phyloP scores from a whole-genome alignment of 2,329 filamentous ascomycete genomes.

The Byssoonygena ceratinophila region DNA sequence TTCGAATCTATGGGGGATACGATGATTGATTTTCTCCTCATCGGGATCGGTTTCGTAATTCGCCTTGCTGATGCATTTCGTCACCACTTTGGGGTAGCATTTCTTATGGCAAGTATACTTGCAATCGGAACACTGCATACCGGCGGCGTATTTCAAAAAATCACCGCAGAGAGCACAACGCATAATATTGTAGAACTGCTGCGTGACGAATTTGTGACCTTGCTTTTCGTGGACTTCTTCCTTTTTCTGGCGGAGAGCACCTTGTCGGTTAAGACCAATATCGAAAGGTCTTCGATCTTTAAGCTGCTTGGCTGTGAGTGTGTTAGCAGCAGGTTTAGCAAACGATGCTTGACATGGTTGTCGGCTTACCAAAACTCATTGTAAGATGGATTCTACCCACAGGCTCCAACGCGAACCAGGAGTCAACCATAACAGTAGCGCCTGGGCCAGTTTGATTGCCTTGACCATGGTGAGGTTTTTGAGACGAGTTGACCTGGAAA shows the following conservation, averaged over 20 bases:
- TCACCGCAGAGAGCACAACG: slow-evolving; percentile 95
- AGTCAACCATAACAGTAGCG: slow-evolving; percentile 54
- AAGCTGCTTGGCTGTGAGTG: slow-evolving; percentile 59
- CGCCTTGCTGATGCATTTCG: slow-evolving; percentile 98
- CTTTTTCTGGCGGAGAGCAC: slow-evolving; percentile 92
- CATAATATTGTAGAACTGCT: slow-evolving; percentile 99
- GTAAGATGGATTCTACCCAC: slow-evolving; percentile 85
- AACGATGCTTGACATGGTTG: background rate
- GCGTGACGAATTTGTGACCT: slow-evolving; percentile 95
- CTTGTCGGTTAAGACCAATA: slow-evolving; percentile 83
- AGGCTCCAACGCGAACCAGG: slow-evolving; percentile 95
- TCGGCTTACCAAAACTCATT: slow-evolving; percentile 60
- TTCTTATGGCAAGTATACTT: slow-evolving; percentile 99
- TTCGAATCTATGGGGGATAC: slow-evolving; percentile 93
- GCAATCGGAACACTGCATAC: slow-evolving; percentile 99
- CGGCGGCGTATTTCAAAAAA: slow-evolving; percentile 95
- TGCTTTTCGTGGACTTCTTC: slow-evolving; percentile 98
- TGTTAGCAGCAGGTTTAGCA: slow-evolving; percentile 17
- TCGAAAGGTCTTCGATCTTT: slow-evolving; percentile 75
- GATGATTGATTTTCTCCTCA: slow-evolving; percentile 98
- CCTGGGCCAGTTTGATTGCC: slow-evolving; percentile 18
- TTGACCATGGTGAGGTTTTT: slow-evolving; percentile 18
- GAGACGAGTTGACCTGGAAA: slow-evolving; percentile 36
- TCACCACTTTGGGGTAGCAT: slow-evolving; percentile 92
- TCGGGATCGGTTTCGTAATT: slow-evolving; percentile 97